phyloP scores from a whole-genome alignment of 2,329 filamentous ascomycete species.

The Cucurbitaria berberidis region DNA sequence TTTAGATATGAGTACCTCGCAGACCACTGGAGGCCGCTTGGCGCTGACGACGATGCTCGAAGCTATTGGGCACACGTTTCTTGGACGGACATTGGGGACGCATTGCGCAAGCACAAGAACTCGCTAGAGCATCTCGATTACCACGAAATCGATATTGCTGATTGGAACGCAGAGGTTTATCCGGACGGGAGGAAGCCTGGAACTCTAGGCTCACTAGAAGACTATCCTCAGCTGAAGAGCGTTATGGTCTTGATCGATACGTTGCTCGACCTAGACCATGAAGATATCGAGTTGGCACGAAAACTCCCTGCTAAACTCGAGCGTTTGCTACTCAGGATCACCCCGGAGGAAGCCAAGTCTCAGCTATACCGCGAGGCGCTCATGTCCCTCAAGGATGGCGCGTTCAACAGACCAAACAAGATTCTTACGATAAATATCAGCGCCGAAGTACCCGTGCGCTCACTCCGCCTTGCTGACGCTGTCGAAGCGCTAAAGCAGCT shows the following conservation, averaged over 20 bases:
- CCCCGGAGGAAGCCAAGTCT: background rate
- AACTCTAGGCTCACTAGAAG: slow-evolving; percentile 5
- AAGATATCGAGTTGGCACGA: background rate
- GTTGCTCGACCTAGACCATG: background rate
- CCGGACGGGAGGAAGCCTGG: background rate
- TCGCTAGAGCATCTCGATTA: background rate
- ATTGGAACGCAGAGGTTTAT: background rate
- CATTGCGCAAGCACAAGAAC: slow-evolving; percentile 4
- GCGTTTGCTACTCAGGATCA: background rate
- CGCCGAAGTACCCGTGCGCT: background rate
- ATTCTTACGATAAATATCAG: background rate
- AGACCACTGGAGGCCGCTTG: slow-evolving; percentile 6
- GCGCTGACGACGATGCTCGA: background rate
- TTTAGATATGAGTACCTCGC: background rate
- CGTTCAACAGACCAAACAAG: too few relatives aligned
- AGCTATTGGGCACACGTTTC: slow-evolving; percentile 6
- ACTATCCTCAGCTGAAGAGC: background rate
- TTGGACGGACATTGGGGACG: slow-evolving; percentile 5
- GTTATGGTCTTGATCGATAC: background rate
- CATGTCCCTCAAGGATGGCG: background rate
- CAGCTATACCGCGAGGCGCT: background rate
- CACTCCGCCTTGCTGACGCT: too few relatives aligned
- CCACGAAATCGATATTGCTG: background rate
- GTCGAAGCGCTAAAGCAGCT: background rate
- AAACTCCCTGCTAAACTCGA: background rate